phyloP scores from a whole-genome alignment of 2,329 filamentous ascomycete genomes.

The Aspergillus ruber region DNA sequence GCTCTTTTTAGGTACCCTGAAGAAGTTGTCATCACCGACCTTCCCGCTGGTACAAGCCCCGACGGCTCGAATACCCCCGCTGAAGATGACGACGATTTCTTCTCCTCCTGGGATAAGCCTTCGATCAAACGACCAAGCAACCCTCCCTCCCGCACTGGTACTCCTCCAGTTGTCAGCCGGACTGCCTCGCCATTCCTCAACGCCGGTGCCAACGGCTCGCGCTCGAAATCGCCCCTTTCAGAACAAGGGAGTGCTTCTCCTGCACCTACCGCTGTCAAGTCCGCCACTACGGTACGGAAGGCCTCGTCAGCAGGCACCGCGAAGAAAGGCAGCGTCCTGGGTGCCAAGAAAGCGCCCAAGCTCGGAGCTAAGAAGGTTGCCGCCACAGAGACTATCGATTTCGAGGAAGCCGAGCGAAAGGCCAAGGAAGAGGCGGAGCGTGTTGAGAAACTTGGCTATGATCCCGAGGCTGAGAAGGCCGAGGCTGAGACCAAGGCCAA shows the following conservation, averaged over 20 bases:
- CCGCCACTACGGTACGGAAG: slow-evolving; percentile 78
- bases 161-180: slow-evolving; percentile 72
- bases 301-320: slow-evolving; percentile 55
- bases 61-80: slow-evolving; percentile 69
- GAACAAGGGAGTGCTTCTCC: slow-evolving; percentile 45
- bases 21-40: slow-evolving; percentile 79
- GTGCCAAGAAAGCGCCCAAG: slow-evolving; percentile 74
- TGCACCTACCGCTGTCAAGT: slow-evolving; percentile 61
- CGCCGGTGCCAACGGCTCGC: slow-evolving; percentile 59
- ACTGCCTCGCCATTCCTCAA: slow-evolving; percentile 87
- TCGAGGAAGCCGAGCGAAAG: slow-evolving; percentile 94
- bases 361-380: slow-evolving; percentile 89
- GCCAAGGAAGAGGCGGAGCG: slow-evolving; percentile 96
- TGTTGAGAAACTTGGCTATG: slow-evolving; percentile 90
- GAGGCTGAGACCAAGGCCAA: slow-evolving; percentile 34
- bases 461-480: slow-evolving; percentile 75
- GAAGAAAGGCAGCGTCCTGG: slow-evolving; percentile 78
- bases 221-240: slow-evolving; percentile 75
- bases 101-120: slow-evolving; percentile 98
- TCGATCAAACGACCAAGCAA: slow-evolving; percentile 94
- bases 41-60: slow-evolving; percentile 54
- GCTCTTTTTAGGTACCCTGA: slow-evolving; percentile 60
- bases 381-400: slow-evolving; percentile 72
- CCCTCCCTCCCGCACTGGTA: slow-evolving; percentile 81
- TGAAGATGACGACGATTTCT: slow-evolving; percentile 87